A percentile compares a stretch with the other conserved stretches of the same genome.
These are phyloP conservation scores for Suillus weaverae DNA, from an alignment of 768 basidiomycete species.

Conservation along the genomic window DNA sequence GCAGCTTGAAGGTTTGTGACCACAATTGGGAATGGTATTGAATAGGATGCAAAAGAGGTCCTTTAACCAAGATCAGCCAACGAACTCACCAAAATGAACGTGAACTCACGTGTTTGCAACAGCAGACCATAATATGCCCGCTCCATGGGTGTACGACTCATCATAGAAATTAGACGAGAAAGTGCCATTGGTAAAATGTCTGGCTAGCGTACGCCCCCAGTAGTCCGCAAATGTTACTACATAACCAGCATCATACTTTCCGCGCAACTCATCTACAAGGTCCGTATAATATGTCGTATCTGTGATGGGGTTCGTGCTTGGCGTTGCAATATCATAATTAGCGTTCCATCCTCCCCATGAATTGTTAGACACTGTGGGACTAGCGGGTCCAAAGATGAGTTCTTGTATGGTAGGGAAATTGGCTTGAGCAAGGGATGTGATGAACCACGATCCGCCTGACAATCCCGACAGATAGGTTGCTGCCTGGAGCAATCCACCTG, in stretches of 20 bases:
- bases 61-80: conserved; percentile 19
- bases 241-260: conserved; percentile 32
- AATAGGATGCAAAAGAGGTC: conserved; percentile 31
- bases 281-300: conserved; percentile 18
- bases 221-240: conserved; percentile 30
- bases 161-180: conserved; percentile 30
- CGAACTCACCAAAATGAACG: not conserved
- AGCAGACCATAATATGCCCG: conserved; percentile 36
- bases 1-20: conserved; percentile 28
- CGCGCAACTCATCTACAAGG: conserved; percentile 28
- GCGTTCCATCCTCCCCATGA: conserved; percentile 38
- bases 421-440: conserved; percentile 42
- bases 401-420: conserved; percentile 42
- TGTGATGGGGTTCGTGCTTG: conserved; percentile 19
- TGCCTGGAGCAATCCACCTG: conserved; percentile 53
- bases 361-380: conserved; percentile 16
- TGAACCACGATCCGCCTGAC: conserved; percentile 43
- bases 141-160: conserved; percentile 32
- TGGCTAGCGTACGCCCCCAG: conserved; percentile 29
- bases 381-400: conserved; percentile 33
- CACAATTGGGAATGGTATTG: conserved; percentile 43
- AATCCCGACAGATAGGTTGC: conserved; percentile 55
- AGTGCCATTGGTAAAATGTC: conserved; percentile 43
- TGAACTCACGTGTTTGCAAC: conserved; percentile 34
- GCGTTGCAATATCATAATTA: conserved; percentile 17